phyloP scores from a whole-genome alignment of 352 stramenopile genomes.

The Pythium brachiatum region DNA sequence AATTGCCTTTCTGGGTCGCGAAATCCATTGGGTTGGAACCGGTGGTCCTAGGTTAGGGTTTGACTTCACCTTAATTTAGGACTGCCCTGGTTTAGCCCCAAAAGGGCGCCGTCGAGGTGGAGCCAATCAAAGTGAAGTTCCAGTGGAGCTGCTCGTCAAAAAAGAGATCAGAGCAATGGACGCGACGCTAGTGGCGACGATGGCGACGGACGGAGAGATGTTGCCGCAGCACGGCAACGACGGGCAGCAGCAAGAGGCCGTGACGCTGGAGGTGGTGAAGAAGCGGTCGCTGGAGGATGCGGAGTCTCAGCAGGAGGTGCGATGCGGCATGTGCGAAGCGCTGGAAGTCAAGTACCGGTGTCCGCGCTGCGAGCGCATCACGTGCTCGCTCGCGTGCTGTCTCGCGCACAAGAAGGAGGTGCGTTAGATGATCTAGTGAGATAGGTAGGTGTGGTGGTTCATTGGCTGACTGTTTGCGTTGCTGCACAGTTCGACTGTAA shows the following conservation, averaged over 20 bases:
- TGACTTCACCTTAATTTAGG: constrained; percentile 1
- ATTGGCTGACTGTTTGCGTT: too few relatives aligned
- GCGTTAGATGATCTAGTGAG: constrained; percentile 10
- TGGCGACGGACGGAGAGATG: neutral
- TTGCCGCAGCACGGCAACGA: too few relatives aligned
- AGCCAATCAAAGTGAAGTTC: constrained; percentile 22
- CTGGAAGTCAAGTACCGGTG: constrained; percentile 81
- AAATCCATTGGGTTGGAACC: constrained; percentile 18
- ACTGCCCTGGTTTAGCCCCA: constrained; percentile 22
- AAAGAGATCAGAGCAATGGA: constrained; percentile 5
- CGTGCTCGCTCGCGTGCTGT: constrained; percentile 78
- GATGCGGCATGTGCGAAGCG: constrained; percentile 48
- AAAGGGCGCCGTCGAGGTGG: constrained; percentile 22
- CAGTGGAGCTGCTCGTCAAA: neutral
- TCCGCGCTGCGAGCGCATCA: constrained; percentile 80
- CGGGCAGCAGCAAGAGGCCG: neutral
- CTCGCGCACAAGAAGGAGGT: constrained; percentile 80
- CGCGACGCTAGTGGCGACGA: constrained; percentile 8
- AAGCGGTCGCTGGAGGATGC: constrained; percentile 38
- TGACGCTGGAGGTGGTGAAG: constrained; percentile 6
- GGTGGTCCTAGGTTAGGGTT: constrained; percentile 12
- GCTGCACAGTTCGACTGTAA: constrained; percentile 70
- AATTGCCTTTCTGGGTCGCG: constrained; percentile 19
- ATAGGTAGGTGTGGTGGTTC: neutral
- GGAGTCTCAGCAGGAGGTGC: neutral